Evolutionary conservation across 2,329 filamentous ascomycete species (phyloP).

Genomic region (Dothidotthia symphoricarpi): DNA sequence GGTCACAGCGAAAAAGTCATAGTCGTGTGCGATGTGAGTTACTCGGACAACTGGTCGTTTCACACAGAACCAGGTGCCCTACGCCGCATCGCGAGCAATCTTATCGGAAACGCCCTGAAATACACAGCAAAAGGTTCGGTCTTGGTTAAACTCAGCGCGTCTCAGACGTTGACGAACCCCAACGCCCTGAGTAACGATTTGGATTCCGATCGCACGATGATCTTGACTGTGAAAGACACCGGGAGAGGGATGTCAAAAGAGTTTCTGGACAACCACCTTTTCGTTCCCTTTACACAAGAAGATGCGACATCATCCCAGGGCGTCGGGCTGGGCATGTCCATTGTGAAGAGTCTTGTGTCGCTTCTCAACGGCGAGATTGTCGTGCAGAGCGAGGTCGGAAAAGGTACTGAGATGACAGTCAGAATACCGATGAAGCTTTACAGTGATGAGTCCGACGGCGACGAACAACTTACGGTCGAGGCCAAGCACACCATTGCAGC

Average conservation of each 20-base stretch:
- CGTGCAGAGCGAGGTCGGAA: slow-evolving; percentile 6
- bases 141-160: neutral
- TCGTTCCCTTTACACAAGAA: slow-evolving; percentile 22
- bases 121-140: slow-evolving; percentile 15
- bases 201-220: neutral
- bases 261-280: slow-evolving; percentile 17
- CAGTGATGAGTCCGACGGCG: neutral
- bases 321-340: slow-evolving; percentile 22
- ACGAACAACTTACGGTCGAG: neutral
- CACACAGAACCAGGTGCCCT: slow-evolving; percentile 11
- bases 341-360: slow-evolving; percentile 18
- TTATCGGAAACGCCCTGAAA: slow-evolving; percentile 24
- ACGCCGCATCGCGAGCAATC: slow-evolving; percentile 18
- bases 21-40: slow-evolving; percentile 2
- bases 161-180: neutral
- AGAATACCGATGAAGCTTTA: slow-evolving; percentile 3
- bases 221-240: slow-evolving; percentile 29
- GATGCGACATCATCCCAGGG: slow-evolving; percentile 14
- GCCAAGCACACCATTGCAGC: neutral
- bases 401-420: slow-evolving; percentile 5
- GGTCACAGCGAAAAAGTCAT: neutral
- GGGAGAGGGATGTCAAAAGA: slow-evolving; percentile 21
- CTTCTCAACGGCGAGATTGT: slow-evolving; percentile 16
- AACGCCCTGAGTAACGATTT: slow-evolving; percentile 2
- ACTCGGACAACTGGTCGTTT: slow-evolving; percentile 7